These are phyloP conservation scores for Austropuccinia psidii DNA, from an alignment of 1,284 basidiomycete species.

Conservation along the genomic window DNA sequence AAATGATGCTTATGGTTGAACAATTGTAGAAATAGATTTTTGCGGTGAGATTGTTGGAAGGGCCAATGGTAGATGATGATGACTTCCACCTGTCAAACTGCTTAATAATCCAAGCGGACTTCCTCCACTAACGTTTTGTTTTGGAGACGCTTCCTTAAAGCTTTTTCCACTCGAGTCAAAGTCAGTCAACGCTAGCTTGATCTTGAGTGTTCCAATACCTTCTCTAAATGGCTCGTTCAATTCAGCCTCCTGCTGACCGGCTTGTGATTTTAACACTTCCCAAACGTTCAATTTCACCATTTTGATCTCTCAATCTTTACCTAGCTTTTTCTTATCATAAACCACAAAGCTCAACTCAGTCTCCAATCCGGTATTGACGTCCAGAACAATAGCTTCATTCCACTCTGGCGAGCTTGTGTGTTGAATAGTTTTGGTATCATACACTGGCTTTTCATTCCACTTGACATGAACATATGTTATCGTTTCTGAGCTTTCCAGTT, in stretches of 20 bases:
- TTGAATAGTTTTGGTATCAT: conserved; percentile 26
- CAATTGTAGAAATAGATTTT: no score
- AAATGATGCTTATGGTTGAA: no score
- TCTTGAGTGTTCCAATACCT: no score
- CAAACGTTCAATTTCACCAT: not conserved
- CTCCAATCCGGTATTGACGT: conserved; percentile 4
- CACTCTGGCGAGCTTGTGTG: not conserved
- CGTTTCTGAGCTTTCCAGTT: conserved; percentile 7
- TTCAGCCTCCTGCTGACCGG: not conserved
- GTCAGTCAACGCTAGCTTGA: no score
- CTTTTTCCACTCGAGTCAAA: no score
- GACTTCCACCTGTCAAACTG: no score
- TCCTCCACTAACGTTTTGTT: no score
- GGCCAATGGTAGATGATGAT: no score
- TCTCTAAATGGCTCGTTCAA: not conserved
- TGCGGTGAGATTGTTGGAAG: no score
- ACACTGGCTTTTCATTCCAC: conserved; percentile 10
- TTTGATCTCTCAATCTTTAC: conserved; percentile 19
- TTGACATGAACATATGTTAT: conserved; percentile 19
- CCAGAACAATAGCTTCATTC: conserved; percentile 55
- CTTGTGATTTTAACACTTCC: not conserved
- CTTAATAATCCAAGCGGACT: no score
- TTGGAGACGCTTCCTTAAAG: no score
- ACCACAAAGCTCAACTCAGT: conserved; percentile 9
- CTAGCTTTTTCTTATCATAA: conserved; percentile 8